Evolutionary conservation across 148 eudicot species (phyloP).

Genomic region (Cornus suecica): DNA sequence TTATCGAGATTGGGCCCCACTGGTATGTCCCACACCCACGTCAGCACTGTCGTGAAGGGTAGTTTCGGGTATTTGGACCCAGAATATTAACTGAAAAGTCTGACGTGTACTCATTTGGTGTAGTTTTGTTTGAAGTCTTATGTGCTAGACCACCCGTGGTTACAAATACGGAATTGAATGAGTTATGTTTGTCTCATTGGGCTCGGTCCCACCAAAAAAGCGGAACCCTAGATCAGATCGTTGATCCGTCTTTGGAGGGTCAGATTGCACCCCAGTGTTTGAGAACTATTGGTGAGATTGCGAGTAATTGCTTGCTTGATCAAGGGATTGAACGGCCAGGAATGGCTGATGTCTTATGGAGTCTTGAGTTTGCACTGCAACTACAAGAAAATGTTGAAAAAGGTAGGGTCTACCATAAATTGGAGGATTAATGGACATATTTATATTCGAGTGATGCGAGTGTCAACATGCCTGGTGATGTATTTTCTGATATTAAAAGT

Average conservation of each 20-base stretch:
- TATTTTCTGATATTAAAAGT: neutral
- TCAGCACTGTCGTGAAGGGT: conserved; percentile 3
- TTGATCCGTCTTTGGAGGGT: neutral
- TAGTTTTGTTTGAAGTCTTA: neutral
- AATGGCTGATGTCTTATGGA: conserved; percentile 2
- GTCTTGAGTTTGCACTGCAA: conserved; percentile 6
- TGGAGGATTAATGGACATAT: neutral
- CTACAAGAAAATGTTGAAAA: neutral
- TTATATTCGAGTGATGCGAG: too few relatives aligned
- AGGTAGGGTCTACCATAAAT: neutral
- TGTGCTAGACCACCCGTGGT: neutral
- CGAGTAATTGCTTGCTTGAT: neutral
- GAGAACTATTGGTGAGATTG: neutral
- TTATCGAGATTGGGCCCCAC: neutral
- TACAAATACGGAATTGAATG: neutral
- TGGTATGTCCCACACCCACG: neutral
- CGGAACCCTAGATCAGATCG: conserved; percentile 1
- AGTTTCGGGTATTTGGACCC: conserved; percentile 5
- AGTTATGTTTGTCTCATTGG: neutral
- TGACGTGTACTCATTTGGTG: conserved; percentile 6
- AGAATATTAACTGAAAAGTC: conserved; percentile 1
- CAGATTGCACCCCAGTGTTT: neutral
- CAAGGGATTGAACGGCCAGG: neutral
- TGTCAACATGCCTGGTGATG: neutral
- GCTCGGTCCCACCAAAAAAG: neutral